Conservation (phyloP, 768 basidiomycete species). For the Tulasnella sp. region DNA sequence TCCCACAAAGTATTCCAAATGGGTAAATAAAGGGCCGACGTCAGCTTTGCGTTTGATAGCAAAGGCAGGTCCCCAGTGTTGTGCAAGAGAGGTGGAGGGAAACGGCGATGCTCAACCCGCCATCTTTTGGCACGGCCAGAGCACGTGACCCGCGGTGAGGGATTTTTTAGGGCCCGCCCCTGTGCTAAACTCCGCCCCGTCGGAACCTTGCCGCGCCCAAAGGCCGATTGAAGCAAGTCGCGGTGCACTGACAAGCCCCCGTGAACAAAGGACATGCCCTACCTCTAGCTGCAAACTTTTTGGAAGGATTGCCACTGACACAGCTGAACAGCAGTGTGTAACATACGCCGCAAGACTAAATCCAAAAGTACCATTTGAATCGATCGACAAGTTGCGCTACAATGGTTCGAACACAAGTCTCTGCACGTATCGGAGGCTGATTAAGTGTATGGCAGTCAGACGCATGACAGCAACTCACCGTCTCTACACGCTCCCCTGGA, state of each 20-base stretch:
- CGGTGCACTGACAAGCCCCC: too few relatives aligned
- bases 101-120: neutral
- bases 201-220: too few relatives aligned
- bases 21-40: neutral
- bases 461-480: neutral
- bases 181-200: neutral
- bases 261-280: too few relatives aligned
- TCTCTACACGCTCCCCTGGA: neutral
- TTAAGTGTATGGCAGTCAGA: neutral
- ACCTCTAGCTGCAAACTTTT: too few relatives aligned
- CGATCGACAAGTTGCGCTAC: neutral
- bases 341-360: neutral
- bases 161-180: neutral
- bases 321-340: too few relatives aligned
- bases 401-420: neutral
- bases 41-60: neutral
- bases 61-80: neutral
- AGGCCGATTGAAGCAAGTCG: too few relatives aligned
- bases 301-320: too few relatives aligned
- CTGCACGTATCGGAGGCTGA: neutral
- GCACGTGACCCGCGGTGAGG: neutral
- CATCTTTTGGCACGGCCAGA: neutral
- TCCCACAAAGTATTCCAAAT: neutral
- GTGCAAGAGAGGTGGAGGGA: neutral
- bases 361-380: neutral